Evolutionary conservation across 1,284 basidiomycete species (phyloP), one percentile per base, ranked within the genome.

Genomic region (Ustanciosporium gigantosporum): DNA sequence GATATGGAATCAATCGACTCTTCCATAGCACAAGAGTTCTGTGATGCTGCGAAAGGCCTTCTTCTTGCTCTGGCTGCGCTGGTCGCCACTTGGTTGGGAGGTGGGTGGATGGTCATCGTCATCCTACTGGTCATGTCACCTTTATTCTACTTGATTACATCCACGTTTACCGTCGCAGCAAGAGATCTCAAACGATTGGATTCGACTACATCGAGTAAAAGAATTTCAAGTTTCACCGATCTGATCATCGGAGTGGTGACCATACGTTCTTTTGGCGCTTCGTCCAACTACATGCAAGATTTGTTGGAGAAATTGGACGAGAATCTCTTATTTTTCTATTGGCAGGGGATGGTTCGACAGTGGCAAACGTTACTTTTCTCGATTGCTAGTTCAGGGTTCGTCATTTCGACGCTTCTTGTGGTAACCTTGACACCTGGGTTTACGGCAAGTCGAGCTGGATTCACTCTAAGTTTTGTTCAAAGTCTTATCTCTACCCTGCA

Each of bases 1-100:
- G 88, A 93, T 78, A 86, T 91, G 45, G 90, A 94, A 73, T 90
- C 89, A 0, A 83, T 92, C 53, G 91, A 94, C 78, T 91, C 90
- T 68, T 80, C 79, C 24, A 78, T 83, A 25, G 72, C 65, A 38
- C 74, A 79, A 40, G 62, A 72, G 16, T 40, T 73, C 24, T 44
- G 46, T 17, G 66, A 66, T 81, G 66, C 66, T 15, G 41, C 43
- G 36, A 43, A 59, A 41, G 73, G 74, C 1, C 29, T 61, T 16
- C 31, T 61, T 7, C 46, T 73, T 11, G 67, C 69, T 3, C 45
- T 65, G 9, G 67, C 87, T 14, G 36, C 85, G 2, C 85, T 86
- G 4, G 80, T 86, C 5, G 79, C 87, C 7, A 74, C 87, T 22
- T 83, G 88, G 42, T 85, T 88, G 51, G 84, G 86, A 0, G 82